Evolutionary conservation across 768 basidiomycete genomes (phyloP).

Genomic region (Mycena amicta): DNA sequence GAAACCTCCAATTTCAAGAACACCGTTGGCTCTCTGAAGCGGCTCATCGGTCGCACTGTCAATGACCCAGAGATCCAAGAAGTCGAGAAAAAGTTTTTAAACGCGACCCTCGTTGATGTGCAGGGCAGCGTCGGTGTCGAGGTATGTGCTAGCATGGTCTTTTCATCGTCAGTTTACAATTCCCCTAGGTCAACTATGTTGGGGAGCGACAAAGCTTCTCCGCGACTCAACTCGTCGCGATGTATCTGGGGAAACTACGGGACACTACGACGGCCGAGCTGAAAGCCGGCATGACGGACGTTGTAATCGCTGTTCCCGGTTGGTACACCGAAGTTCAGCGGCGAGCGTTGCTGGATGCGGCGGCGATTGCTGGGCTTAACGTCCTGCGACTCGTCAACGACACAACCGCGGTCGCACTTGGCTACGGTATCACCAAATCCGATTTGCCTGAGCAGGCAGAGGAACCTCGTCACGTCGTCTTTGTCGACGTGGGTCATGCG

Average conservation of each 20-base stretch:
- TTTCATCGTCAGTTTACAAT: conserved; percentile 16
- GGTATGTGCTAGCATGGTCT: conserved; percentile 49
- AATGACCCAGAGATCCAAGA: conserved; percentile 81
- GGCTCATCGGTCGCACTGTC: conserved; percentile 82
- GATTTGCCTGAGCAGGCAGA: conserved; percentile 91
- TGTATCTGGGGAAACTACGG: conserved; percentile 88
- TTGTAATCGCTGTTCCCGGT: conserved; percentile 94
- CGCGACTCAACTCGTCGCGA: conserved; percentile 88
- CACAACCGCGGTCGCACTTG: conserved; percentile 92
- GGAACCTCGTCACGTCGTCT: conserved; percentile 81
- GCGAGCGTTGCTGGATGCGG: conserved; percentile 87
- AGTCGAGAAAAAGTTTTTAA: conserved; percentile 89
- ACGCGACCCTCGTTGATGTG: conserved; percentile 83
- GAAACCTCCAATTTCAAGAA: conserved; percentile 99
- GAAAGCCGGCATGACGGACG: conserved; percentile 83
- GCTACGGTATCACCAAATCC: conserved; percentile 98
- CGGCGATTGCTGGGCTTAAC: conserved; percentile 86
- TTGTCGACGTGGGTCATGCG: conserved; percentile 95
- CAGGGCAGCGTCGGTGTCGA: conserved; percentile 82
- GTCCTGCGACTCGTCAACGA: conserved; percentile 96
- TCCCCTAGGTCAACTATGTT: conserved; percentile 84
- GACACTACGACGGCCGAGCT: conserved; percentile 87
- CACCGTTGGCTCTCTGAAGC: conserved; percentile 91
- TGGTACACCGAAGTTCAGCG: conserved; percentile 97
- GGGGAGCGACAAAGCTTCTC: conserved; percentile 82